Evolutionary conservation across 495 filamentous ascomycete species (phyloP).

Genomic region (Opeltia flavorubescens): DNA sequence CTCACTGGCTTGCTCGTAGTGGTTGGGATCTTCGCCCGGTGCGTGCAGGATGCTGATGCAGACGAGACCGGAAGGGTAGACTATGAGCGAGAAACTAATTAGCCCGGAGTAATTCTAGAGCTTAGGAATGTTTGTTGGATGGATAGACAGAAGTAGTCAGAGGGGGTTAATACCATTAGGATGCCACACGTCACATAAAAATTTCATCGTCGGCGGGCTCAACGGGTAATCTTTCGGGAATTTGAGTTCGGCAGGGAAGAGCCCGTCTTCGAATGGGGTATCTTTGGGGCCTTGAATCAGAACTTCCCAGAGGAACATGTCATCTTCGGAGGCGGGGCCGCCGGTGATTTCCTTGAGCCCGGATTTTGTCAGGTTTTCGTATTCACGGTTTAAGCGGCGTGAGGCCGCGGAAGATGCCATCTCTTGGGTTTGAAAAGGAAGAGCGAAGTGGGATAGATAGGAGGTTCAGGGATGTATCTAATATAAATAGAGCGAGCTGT

Average conservation of each 20-base stretch:
- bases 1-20: constrained; percentile 94
- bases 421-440: constrained; percentile 3
- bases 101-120: no score
- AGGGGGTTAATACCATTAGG: constrained; percentile 60
- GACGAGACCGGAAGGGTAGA: constrained; percentile 81
- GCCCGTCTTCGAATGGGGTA: constrained; percentile 88
- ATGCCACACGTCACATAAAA: constrained; percentile 85
- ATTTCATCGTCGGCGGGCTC: constrained; percentile 87
- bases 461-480: no score
- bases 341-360: constrained; percentile 90
- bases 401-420: constrained; percentile 62
- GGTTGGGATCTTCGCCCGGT: constrained; percentile 96
- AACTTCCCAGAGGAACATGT: constrained; percentile 94
- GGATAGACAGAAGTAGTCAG: no score
- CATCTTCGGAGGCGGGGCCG: constrained; percentile 83
- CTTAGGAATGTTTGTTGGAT: not conserved
- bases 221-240: constrained; percentile 96
- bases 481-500: no score
- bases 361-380: constrained; percentile 71
- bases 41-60: constrained; percentile 98
- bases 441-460: no score
- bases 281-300: constrained; percentile 89
- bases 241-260: constrained; percentile 86
- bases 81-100: no score
- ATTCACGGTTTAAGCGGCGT: constrained; percentile 94